Evolutionary conservation across 2,329 filamentous ascomycete genomes (phyloP), one percentile per base, ranked within the genome.

Genomic region (Fusarium coicis): DNA sequence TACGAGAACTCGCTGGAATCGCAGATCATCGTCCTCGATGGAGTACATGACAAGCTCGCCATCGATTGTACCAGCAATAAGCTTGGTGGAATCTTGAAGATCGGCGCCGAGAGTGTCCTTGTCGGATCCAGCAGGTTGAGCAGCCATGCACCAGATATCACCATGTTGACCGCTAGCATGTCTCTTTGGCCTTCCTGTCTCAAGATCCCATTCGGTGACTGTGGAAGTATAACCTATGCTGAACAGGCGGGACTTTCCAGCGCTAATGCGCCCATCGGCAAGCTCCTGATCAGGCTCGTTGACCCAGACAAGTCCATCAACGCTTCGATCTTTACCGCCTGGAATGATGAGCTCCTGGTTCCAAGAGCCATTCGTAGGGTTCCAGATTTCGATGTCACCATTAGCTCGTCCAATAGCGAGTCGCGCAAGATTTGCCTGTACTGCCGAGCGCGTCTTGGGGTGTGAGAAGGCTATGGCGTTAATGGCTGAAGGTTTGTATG

Each of bases 321-420:
- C 92, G 78, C 93, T 97, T 73, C 95, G 89, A 77, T 95, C 93
- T 77, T 93, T 92, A 55, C 94, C 95, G 72, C 96, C 95, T 40
- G 90, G 89, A 56, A 98, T 92, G 68, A 95, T 91, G 43, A 91
- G 91, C 85, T 99, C 96, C 81, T 98, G 96, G 73, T 94, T 89
- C 96, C 96, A 99, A 70, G 88, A 86, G 21, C 93, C 94, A 73
- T 89, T 90, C 60, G 91, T 85, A 7, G 96, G 95, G 81, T 97
- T 97, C 96, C 96, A 99, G 74, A 99, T 95, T 84, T 99, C 96
- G 76, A 99, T 96, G 79, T 97, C 94, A 76, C 96, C 96, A 81
- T 98, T 98, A 66, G 94, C 93, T 74, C 96, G 92, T 68, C 96
- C 96, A 77, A 99, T 89, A 4, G 96, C 96, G 61, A 98, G 89